Base-by-base conservation (phyloP, 495 filamentous ascomycete genomes). In the Penicillium atrosanguineum region DNA sequence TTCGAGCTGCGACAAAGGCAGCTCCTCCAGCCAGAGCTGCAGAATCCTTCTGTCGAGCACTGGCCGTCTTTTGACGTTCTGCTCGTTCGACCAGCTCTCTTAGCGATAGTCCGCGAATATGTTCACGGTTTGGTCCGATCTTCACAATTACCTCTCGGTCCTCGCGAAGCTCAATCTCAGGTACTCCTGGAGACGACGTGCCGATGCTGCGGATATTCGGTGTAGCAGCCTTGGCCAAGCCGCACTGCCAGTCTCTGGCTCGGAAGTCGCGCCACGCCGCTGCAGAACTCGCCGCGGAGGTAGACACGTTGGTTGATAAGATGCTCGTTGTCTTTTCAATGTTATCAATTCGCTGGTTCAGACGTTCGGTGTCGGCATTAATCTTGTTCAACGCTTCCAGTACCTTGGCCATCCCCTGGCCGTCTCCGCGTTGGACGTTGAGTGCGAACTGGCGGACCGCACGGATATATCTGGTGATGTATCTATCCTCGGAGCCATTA, bases 341-440 rank as follows among this genome's bases (percentile, higher is more conserved):
- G 7, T 31, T 47, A 31, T 60, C 48, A 2, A 53, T 56, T 56
- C 48, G 44, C 49, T 53, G 44, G 52, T 49, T 60, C 44, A 60
- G 52, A 23, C n/a, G n/a, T n/a, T n/a, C n/a, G n/a, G n/a, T n/a
- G n/a, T n/a, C n/a, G n/a, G n/a, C n/a, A n/a, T n/a, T 51, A 48
- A 52, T 60, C 41, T 58, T 53, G 39, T 44, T 49, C 50, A 57
- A 31, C 44, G 57, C 52, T 12, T 56, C 52, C 4, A 60, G 57
- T 45, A 56, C 57, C n/a, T n/a, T 56, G 44, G 44, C 48, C 52
- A 56, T 56, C 29, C 57, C 52, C 57, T 56, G 52, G 48, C 34
- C 40, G 21, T 60, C 56, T 19, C 57, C 52, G 48, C 48, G 52
- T 52, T 60, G 44, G 57, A 52, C 57, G 57, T 60, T 60, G 28